Conservation (phyloP, 2,329 filamentous ascomycete species). For the Teratosphaeria destructans region DNA sequence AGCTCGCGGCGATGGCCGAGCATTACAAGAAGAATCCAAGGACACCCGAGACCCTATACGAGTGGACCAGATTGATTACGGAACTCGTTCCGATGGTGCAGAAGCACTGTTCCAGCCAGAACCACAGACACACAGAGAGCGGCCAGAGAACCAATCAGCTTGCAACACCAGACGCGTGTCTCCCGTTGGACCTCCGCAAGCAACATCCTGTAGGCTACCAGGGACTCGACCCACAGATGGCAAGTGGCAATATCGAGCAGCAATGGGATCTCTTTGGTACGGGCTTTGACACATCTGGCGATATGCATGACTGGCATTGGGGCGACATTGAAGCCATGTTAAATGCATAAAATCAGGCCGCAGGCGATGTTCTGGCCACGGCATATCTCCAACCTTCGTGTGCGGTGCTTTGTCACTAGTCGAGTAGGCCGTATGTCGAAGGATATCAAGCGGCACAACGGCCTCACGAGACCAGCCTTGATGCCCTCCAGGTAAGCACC, state of each 20-base stretch:
- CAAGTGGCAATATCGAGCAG: neutral
- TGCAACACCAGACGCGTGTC: neutral
- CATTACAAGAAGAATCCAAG: neutral
- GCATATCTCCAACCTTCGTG: neutral
- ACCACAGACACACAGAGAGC: neutral
- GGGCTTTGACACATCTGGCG: neutral
- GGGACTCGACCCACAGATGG: neutral
- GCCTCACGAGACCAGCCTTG: too few relatives aligned
- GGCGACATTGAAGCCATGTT: neutral
- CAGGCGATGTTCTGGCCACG: neutral
- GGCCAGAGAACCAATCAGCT: too few relatives aligned
- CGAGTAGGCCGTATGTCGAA: neutral
- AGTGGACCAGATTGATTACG: neutral
- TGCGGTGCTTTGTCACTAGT: too few relatives aligned
- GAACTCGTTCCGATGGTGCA: neutral
- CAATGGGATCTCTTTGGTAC: neutral
- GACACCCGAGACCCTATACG: neutral
- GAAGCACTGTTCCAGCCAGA: neutral
- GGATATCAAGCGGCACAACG: too few relatives aligned
- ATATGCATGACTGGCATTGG: neutral
- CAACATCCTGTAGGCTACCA: neutral
- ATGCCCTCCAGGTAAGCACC: too few relatives aligned
- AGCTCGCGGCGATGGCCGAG: neutral
- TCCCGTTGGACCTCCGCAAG: neutral
- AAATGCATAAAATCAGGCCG: neutral